Conservation (phyloP, 1,284 basidiomycete species). For the Butyriboletus appendiculatus region DNA sequence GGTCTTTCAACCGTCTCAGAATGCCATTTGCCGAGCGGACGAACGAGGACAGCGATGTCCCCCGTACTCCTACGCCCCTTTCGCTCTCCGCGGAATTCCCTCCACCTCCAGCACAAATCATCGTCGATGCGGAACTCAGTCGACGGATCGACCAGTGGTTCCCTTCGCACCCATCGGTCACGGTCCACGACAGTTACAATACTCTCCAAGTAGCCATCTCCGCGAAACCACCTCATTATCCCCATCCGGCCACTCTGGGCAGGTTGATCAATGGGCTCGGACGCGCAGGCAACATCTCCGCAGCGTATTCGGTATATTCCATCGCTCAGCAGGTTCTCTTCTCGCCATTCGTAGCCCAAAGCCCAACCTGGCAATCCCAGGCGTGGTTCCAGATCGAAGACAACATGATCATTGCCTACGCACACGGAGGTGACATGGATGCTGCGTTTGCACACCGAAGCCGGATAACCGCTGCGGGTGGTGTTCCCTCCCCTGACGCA, state of each 20-base stretch:
- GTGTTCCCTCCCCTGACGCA: constrained; percentile 83
- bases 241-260: constrained; percentile 56
- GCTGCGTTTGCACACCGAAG: constrained; percentile 79
- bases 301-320: constrained; percentile 69
- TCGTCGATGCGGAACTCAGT: constrained; percentile 30
- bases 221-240: constrained; percentile 42
- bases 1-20: constrained; percentile 25
- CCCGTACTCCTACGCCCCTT: constrained; percentile 14
- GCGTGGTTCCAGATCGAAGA: constrained; percentile 85
- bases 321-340: constrained; percentile 64
- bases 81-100: constrained; percentile 14
- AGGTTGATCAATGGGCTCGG: constrained; percentile 71
- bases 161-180: constrained; percentile 30
- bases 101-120: constrained; percentile 20
- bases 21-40: constrained; percentile 23
- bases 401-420: constrained; percentile 83
- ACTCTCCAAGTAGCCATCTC: constrained; percentile 41
- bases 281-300: constrained; percentile 58
- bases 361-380: constrained; percentile 52
- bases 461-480: constrained; percentile 77
- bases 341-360: constrained; percentile 37
- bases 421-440: constrained; percentile 79
- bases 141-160: constrained; percentile 46
- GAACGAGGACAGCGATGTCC: neutral
- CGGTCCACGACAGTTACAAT: constrained; percentile 37